phyloP scores from a whole-genome alignment of 2,329 filamentous ascomycete species.

The Fusarium citri region DNA sequence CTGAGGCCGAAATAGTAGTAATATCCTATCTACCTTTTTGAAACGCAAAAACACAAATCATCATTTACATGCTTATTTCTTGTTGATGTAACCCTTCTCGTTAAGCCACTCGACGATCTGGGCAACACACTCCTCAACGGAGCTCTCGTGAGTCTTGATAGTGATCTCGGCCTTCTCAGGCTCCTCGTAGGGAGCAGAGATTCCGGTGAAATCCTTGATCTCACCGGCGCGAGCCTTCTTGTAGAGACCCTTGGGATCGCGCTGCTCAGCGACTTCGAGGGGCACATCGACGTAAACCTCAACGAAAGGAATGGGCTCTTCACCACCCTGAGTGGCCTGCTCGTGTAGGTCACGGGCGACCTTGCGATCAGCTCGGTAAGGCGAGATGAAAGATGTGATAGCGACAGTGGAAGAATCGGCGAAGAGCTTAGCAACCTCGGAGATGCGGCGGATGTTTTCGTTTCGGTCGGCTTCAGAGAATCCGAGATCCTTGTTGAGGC shows the following conservation, averaged over 20 bases:
- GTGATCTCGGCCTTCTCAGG: constrained; percentile 88
- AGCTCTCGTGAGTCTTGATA: constrained; percentile 83
- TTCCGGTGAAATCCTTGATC: constrained; percentile 97
- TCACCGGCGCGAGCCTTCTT: constrained; percentile 94
- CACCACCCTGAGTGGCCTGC: constrained; percentile 61
- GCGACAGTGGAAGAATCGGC: constrained; percentile 89
- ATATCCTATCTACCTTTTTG: constrained; percentile 44
- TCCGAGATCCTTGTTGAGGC: constrained; percentile 96
- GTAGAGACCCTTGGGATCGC: constrained; percentile 97
- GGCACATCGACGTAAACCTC: constrained; percentile 95
- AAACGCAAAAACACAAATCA: constrained; percentile 23
- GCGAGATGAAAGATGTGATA: constrained; percentile 96
- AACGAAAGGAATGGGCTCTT: constrained; percentile 84
- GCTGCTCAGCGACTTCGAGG: constrained; percentile 90
- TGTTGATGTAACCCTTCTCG: constrained; percentile 66
- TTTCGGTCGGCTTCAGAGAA: constrained; percentile 94
- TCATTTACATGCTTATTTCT: constrained; percentile 40
- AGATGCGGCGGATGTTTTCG: constrained; percentile 97
- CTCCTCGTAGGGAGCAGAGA: constrained; percentile 94
- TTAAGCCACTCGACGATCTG: constrained; percentile 86
- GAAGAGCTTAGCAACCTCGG: constrained; percentile 96
- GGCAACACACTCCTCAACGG: constrained; percentile 87
- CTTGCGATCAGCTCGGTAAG: constrained; percentile 87
- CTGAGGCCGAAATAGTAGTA: constrained; percentile 43
- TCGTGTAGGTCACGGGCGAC: constrained; percentile 85